Percentiles rank a stretch among this genome's conserved stretches.
phyloP scores from a whole-genome alignment of 768 basidiomycete species.

The Suillus weaverae region DNA sequence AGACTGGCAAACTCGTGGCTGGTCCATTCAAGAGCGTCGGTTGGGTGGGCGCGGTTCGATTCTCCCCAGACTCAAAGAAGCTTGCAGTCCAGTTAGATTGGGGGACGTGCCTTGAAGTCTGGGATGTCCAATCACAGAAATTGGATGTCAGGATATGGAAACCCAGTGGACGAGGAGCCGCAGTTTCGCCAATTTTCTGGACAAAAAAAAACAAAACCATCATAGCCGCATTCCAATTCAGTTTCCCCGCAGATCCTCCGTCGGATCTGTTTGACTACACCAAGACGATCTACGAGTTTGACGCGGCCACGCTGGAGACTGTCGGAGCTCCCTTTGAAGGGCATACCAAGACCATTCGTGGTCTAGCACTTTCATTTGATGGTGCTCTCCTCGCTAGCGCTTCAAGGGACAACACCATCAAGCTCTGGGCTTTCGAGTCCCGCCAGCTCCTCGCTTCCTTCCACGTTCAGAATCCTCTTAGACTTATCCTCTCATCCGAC shows the following conservation, averaged over 20 bases:
- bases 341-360: too few relatives aligned
- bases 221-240: neutral
- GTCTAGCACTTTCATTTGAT: too few relatives aligned
- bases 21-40: neutral
- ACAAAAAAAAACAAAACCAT: neutral
- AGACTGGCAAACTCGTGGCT: neutral
- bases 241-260: too few relatives aligned
- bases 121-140: neutral
- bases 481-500: too few relatives aligned
- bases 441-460: too few relatives aligned
- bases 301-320: too few relatives aligned
- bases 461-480: too few relatives aligned
- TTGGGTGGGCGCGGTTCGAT: neutral
- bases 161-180: fast-evolving
- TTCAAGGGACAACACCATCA: too few relatives aligned
- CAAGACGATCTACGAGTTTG: neutral
- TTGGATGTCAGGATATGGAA: neutral
- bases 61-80: neutral
- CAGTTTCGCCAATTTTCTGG: neutral
- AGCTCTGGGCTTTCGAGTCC: too few relatives aligned
- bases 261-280: fast-evolving
- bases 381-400: too few relatives aligned
- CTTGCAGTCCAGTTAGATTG: neutral
- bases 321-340: too few relatives aligned
- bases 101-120: neutral